Evolutionary conservation across 106 monocot genomes (phyloP), one percentile per base, ranked within the genome.

Genomic region (Acorus gramineus): DNA sequence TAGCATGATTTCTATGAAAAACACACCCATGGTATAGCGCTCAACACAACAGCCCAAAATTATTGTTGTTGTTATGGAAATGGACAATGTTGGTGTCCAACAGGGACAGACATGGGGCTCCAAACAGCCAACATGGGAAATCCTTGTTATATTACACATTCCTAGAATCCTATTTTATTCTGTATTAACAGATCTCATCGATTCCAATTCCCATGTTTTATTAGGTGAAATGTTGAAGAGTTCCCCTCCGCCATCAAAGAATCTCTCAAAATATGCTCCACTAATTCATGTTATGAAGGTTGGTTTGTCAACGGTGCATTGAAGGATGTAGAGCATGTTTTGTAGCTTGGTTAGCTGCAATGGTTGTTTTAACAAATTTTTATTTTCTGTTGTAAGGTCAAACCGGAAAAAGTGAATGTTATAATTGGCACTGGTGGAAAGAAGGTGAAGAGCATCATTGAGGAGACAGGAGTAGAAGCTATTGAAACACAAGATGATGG

Each of bases 381-480:
- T 28, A 28, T 28, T 28, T 28, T 57, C 12, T 77, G 13, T 9
- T 66, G 72, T 62, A 62, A 96, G 95, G 86, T 96, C 46, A 96
- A 72, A 55, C 90, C 95, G 8, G 82, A 90, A 42, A 96, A 79
- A 69, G 73, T 96, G 28, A 81, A 90, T 82, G 68, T 65, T 45
- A 96, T 96, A 51, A 96, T 96, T 85, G 95, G 95, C 47, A 50
- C 84, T 60, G 95, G 95, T 57, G 95, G 95, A 50, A 96, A 96
- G 81, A 96, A 87, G 64, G 77, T 96, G 44, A 90, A 82, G 76
- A 85, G 89, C 74, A 96, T 96, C 62, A 96, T 96, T 69, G 95
- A 96, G 71, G 90, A 96, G 71, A 84, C 87, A 71, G 95, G 95
- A 67, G 87, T 96, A 49, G 84, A 90, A 10, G 66, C 86, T 13